Evolutionary conservation across 2,329 filamentous ascomycete genomes (phyloP).

Genomic region (Phialocephala subalpina): DNA sequence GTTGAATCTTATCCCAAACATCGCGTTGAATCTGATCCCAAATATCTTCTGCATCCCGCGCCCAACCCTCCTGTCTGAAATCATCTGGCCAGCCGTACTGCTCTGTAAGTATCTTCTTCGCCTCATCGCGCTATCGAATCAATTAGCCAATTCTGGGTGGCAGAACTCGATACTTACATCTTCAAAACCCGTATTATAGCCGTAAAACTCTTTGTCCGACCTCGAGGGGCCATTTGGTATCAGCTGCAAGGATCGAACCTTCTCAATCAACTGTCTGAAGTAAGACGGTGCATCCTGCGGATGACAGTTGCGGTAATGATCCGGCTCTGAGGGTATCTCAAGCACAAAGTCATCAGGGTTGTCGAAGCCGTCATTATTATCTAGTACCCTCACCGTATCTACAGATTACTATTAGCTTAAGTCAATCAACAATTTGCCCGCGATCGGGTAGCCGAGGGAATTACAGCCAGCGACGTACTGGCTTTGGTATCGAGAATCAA

Average conservation of each 20-base stretch:
- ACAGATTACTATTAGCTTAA: not conserved
- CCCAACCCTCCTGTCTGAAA: slow-evolving; percentile 11
- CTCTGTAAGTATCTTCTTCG: slow-evolving; percentile 6
- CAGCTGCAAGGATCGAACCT: not conserved
- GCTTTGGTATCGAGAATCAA: slow-evolving; percentile 10
- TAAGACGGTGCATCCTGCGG: slow-evolving; percentile 10
- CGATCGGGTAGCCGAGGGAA: too few relatives aligned
- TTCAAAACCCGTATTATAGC: not conserved
- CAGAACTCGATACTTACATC: not conserved
- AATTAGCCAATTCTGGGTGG: not conserved
- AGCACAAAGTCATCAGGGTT: slow-evolving; percentile 7
- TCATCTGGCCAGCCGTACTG: slow-evolving; percentile 7
- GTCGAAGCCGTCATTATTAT: not conserved
- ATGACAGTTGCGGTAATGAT: not conserved
- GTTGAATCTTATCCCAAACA: too few relatives aligned
- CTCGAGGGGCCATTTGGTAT: not conserved
- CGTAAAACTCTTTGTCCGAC: not conserved
- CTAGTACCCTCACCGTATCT: slow-evolving; percentile 9
- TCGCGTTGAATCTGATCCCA: too few relatives aligned
- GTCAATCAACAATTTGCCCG: too few relatives aligned
- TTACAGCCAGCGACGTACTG: not conserved
- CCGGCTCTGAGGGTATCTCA: not conserved
- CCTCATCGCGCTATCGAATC: not conserved
- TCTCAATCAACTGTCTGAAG: not conserved
- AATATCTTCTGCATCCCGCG: slow-evolving; percentile 6